Evolutionary conservation across 129 eudicot genomes (phyloP).

Genomic region (Flaveria ramosissima): DNA sequence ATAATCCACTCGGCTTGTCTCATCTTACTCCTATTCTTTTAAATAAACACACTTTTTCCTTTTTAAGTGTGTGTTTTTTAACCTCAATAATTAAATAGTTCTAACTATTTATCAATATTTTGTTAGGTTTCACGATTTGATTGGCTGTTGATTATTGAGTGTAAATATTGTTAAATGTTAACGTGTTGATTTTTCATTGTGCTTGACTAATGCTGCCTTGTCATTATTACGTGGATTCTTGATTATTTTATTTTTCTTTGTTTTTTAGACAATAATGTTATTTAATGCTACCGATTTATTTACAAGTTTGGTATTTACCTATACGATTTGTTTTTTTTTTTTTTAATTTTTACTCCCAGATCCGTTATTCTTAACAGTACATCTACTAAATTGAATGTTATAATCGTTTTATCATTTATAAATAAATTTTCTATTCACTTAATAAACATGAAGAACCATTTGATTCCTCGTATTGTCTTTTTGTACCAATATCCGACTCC

Average conservation of each 20-base stretch:
- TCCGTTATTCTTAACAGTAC: too few species aligned
- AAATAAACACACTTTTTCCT: neutral
- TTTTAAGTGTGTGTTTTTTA: neutral
- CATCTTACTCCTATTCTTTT: neutral
- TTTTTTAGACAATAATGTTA: too few species aligned
- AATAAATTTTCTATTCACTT: too few species aligned
- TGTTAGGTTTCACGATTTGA: neutral
- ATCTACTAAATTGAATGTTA: too few species aligned
- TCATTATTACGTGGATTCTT: neutral
- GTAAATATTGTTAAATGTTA: neutral
- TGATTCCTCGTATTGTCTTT: too few species aligned
- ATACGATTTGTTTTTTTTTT: too few species aligned
- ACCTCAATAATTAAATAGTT: neutral
- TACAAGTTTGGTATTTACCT: too few species aligned
- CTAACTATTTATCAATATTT: neutral
- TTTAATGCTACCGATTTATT: too few species aligned
- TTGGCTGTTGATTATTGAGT: neutral
- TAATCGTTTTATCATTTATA: too few species aligned
- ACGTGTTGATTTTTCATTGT: neutral
- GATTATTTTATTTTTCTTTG: neutral
- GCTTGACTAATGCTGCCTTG: neutral
- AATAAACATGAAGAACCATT: too few species aligned
- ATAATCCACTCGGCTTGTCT: neutral
- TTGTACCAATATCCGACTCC: too few species aligned
- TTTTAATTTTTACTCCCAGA: too few species aligned